Percentiles rank a stretch among this genome's conserved stretches.
phyloP scores from a whole-genome alignment of 352 stramenopile genomes.

The Elongisporangium undulatum region DNA sequence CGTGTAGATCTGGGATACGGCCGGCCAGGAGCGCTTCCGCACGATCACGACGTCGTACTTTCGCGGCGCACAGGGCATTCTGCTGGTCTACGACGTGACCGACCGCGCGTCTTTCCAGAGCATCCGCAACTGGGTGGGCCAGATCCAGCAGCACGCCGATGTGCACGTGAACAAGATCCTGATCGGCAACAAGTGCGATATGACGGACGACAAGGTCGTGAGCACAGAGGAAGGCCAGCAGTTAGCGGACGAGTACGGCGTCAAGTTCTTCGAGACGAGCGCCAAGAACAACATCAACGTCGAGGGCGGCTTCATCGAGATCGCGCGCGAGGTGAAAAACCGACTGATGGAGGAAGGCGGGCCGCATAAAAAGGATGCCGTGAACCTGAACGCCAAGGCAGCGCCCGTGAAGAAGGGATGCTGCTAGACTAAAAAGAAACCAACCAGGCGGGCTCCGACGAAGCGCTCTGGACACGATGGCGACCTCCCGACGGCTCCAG shows the following conservation, averaged over 20 bases:
- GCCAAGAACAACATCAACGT: slow-evolving; percentile 97
- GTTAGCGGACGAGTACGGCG: slow-evolving; percentile 93
- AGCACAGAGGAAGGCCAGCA: slow-evolving; percentile 93
- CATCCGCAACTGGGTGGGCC: slow-evolving; percentile 97
- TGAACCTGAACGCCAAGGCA: slow-evolving; percentile 79
- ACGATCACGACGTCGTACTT: slow-evolving; percentile 99
- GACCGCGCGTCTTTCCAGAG: slow-evolving; percentile 97
- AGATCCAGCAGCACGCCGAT: slow-evolving; percentile 98
- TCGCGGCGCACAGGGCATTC: slow-evolving; percentile 97
- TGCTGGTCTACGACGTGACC: slow-evolving; percentile 98
- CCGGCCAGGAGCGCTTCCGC: slow-evolving; percentile 98
- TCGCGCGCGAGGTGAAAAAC: slow-evolving; percentile 88
- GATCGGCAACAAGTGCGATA: slow-evolving; percentile 99
- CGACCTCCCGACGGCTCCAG: too few species aligned
- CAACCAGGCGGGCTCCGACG: neutral
- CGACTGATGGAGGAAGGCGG: slow-evolving; percentile 86
- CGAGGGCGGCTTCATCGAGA: slow-evolving; percentile 87
- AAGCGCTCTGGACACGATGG: too few species aligned
- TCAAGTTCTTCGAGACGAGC: slow-evolving; percentile 95
- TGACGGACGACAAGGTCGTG: slow-evolving; percentile 96
- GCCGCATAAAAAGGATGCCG: slow-evolving; percentile 79
- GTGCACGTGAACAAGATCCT: slow-evolving; percentile 99
- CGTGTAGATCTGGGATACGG: slow-evolving; percentile 96
- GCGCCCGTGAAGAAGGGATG: slow-evolving; percentile 79
- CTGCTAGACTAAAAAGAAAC: slow-evolving; percentile 45